phyloP scores from a whole-genome alignment of 305 asterid species.

The Rubia tinctorum region DNA sequence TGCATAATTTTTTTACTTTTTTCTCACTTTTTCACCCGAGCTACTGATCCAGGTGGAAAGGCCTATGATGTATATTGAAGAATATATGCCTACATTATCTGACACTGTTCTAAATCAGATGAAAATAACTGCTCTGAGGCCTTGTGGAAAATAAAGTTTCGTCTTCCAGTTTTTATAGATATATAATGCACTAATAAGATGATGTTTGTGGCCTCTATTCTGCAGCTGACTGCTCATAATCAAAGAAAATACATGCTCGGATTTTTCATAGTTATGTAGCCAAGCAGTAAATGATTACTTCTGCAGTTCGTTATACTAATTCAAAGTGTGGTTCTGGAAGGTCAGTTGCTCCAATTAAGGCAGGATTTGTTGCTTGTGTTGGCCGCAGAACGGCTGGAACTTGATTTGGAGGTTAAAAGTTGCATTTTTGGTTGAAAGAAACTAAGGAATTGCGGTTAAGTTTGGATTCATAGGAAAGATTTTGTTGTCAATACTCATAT shows the following conservation, averaged over 20 bases:
- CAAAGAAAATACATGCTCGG: too few species aligned
- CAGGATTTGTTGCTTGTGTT: slow-evolving; percentile 80
- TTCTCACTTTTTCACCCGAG: not conserved
- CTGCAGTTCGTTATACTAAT: not conserved
- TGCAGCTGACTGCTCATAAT: too few species aligned
- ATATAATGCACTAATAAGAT: not conserved
- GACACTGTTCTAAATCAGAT: slow-evolving; percentile 18
- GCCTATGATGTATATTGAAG: slow-evolving; percentile 39
- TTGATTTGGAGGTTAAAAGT: slow-evolving; percentile 15
- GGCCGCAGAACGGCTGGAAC: slow-evolving; percentile 77
- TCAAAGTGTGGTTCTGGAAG: slow-evolving; percentile 72
- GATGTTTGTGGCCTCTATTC: not conserved
- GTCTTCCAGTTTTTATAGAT: too few species aligned
- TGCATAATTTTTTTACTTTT: not conserved
- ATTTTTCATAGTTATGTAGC: too few species aligned
- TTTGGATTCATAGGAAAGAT: not conserved
- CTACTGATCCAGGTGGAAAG: slow-evolving; percentile 3
- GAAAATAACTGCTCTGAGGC: slow-evolving; percentile 15
- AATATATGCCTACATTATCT: slow-evolving; percentile 44
- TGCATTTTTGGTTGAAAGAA: not conserved
- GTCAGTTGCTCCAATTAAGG: slow-evolving; percentile 81
- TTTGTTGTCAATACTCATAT: not conserved
- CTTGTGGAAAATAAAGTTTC: slow-evolving; percentile 4
- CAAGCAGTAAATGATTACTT: not conserved
- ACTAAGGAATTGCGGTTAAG: not conserved